A percentile compares a stretch with the other conserved stretches of the same genome.
phyloP scores from a whole-genome alignment of 2,329 filamentous ascomycete genomes.

The Cercospora sp. region DNA sequence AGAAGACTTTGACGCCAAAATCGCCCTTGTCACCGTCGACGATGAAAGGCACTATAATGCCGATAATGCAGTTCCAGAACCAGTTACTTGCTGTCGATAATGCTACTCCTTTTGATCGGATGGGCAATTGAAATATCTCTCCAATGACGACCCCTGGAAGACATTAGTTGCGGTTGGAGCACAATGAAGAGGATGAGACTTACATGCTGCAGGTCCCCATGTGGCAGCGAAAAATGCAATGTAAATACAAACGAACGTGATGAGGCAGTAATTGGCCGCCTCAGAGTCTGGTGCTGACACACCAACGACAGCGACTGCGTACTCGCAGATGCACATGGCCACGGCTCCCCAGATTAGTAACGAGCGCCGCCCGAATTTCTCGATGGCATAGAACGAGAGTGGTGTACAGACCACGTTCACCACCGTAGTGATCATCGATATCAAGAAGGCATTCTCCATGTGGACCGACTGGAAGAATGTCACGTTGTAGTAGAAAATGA shows the following conservation, averaged over 20 bases:
- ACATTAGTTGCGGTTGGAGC: neutral
- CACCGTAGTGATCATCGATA: slow-evolving; percentile 80
- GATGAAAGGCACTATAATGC: slow-evolving; percentile 73
- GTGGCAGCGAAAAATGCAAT: slow-evolving; percentile 90
- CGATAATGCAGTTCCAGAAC: slow-evolving; percentile 50
- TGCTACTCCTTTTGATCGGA: slow-evolving; percentile 61
- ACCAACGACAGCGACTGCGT: slow-evolving; percentile 70
- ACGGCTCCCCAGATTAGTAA: slow-evolving; percentile 76
- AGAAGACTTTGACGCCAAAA: slow-evolving; percentile 51
- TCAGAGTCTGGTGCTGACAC: slow-evolving; percentile 45
- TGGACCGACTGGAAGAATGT: slow-evolving; percentile 80
- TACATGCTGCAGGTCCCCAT: slow-evolving; percentile 51
- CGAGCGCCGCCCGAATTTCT: slow-evolving; percentile 75
- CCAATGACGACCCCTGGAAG: slow-evolving; percentile 61
- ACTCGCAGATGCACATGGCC: slow-evolving; percentile 82
- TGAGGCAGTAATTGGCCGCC: slow-evolving; percentile 57
- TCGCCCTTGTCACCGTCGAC: slow-evolving; percentile 60
- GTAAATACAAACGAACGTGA: slow-evolving; percentile 87
- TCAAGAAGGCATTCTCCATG: slow-evolving; percentile 75
- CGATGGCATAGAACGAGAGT: slow-evolving; percentile 83
- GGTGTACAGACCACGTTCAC: slow-evolving; percentile 88
- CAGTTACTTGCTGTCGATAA: slow-evolving; percentile 80
- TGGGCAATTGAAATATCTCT: slow-evolving; percentile 78
- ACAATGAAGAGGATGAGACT: neutral
- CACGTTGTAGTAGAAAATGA: slow-evolving; percentile 66